Conservation (phyloP, 805 yeast genomes). For the Pichia nanzhaoensis region DNA sequence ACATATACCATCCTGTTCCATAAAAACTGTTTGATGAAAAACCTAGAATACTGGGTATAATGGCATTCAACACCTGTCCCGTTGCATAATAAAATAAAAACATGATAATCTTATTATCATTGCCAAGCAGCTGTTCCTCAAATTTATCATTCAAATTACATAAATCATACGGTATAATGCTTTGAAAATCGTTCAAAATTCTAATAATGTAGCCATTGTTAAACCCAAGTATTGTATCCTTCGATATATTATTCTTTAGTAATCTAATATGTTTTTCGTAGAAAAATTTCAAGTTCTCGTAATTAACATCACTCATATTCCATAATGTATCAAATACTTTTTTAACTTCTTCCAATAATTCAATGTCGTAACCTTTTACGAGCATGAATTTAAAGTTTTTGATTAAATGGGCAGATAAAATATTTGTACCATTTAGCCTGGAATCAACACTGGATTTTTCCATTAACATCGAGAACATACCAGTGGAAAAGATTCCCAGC, state of each 20-base stretch:
- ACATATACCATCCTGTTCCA: slow-evolving; percentile 2
- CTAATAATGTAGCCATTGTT: slow-evolving; percentile 11
- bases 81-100: slow-evolving; percentile 5
- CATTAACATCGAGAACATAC: slow-evolving; percentile 11
- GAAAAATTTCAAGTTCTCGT: slow-evolving; percentile 10
- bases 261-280: slow-evolving; percentile 3
- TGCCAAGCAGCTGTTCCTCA: neutral
- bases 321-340: slow-evolving; percentile 5
- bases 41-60: slow-evolving; percentile 9
- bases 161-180: slow-evolving; percentile 12
- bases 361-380: neutral
- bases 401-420: slow-evolving; percentile 5
- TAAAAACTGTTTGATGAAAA: slow-evolving; percentile 10
- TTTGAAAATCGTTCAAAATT: slow-evolving; percentile 10
- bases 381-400: slow-evolving; percentile 4
- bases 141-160: slow-evolving; percentile 1
- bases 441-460: slow-evolving; percentile 1
- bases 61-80: slow-evolving; percentile 1
- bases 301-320: slow-evolving; percentile 4
- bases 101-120: slow-evolving; percentile 6
- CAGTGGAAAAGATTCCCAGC: slow-evolving; percentile 13
- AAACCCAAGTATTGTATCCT: slow-evolving; percentile 5
- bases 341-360: slow-evolving; percentile 7
- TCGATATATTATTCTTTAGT: neutral
- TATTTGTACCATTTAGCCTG: neutral